Percentiles rank a stretch among this genome's conserved stretches.
These are phyloP conservation scores for Talaromyces adpressus DNA, from an alignment of 495 filamentous ascomycete species.

Conservation along the genomic window DNA sequence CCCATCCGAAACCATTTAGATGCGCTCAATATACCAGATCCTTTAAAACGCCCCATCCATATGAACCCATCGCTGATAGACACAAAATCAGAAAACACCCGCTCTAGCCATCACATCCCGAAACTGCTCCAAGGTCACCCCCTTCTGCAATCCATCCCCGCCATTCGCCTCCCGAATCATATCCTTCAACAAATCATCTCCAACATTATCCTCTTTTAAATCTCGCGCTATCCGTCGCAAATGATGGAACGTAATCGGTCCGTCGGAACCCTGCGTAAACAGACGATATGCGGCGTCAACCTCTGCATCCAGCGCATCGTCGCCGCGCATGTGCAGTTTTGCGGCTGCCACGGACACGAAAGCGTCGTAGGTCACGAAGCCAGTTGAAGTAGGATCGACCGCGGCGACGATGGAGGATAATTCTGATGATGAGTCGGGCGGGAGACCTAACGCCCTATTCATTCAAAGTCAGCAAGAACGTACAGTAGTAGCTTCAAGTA, in stretches of 20 bases:
- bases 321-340: constrained; percentile 55
- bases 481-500: too few relatives aligned
- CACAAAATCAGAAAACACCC: constrained; percentile 56
- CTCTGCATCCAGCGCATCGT: constrained; percentile 55
- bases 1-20: neutral
- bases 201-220: constrained; percentile 67
- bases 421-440: constrained; percentile 54
- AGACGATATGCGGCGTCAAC: constrained; percentile 72
- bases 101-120: constrained; percentile 78
- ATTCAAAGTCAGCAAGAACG: neutral
- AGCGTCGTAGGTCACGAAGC: constrained; percentile 63
- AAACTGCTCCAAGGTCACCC: constrained; percentile 74
- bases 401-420: constrained; percentile 67
- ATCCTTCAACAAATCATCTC: constrained; percentile 73
- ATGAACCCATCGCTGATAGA: neutral
- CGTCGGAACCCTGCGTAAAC: constrained; percentile 53
- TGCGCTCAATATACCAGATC: neutral
- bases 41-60: neutral
- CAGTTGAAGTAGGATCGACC: constrained; percentile 72
- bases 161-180: constrained; percentile 94
- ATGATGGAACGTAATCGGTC: constrained; percentile 64
- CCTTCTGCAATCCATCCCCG: constrained; percentile 59
- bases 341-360: constrained; percentile 84
- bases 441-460: constrained; percentile 64
- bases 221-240: constrained; percentile 73